Base-by-base conservation (phyloP, 768 basidiomycete genomes). In the Wakefieldia striispora region DNA sequence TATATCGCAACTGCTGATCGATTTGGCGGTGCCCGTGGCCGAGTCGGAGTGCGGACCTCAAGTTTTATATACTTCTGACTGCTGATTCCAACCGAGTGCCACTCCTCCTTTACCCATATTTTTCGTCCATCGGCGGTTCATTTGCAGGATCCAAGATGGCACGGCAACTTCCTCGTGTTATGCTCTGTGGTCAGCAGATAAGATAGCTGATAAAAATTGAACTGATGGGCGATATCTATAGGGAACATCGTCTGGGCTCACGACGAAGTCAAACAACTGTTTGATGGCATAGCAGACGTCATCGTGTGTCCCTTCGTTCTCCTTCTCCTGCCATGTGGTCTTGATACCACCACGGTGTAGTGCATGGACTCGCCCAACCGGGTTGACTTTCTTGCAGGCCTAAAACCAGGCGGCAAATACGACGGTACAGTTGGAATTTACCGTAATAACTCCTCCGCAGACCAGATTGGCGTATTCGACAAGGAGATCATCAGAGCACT, bases 241-340 rank as follows among this genome's bases (percentile, higher is more conserved):
- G 89, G 82, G 45, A 69, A 81, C 52, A 80, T 93, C 49, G 77
- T 85, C 26, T 94, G 91, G 91, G 89, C 91, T 0, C 82, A 88
- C 51, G 76, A 88, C 21, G 88, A 94, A 49, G 74, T 83, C 45
- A 71, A 82, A 48, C 69, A 76, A 33, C 72, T 91, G 51, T 79
- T 93, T 33, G 77, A 77, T 0, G 72, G 76, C 45, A 78, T 89
- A 49, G 83, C 90, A 27, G 84, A 92, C 44, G 74, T 94, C 26
- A 73, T 92, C 42, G 93, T 93, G 65, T 62, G 90, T 77, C 23
- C 29, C 26, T 26, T 11, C 19, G 12, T 2, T 10, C 6, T n/a
- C 16, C 26, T 7, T 26, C 5, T 19, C 4, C 29, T n/a, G n/a
- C 6, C 26, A 26, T 29, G 29, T 13, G 16, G 12, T 31, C 29